These are phyloP conservation scores for Alternaria viburni DNA, from an alignment of 2,329 filamentous ascomycete genomes.

Conservation along the genomic window DNA sequence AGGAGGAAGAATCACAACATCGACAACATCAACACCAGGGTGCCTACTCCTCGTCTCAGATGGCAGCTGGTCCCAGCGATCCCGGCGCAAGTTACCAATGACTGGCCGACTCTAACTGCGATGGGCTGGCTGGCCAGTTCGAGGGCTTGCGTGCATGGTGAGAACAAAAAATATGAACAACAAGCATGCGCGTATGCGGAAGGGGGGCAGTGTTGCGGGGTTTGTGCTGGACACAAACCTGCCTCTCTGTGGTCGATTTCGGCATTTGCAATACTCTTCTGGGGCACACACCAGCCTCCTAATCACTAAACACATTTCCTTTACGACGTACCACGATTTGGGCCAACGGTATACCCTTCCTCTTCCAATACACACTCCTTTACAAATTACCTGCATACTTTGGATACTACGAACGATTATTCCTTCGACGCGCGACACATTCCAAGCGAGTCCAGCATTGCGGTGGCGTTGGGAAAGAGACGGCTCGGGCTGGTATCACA, in stretches of 20 bases:
- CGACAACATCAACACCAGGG: constrained; percentile 31
- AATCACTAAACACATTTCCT: constrained; percentile 29
- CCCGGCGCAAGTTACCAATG: constrained; percentile 42
- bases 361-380: constrained; percentile 19
- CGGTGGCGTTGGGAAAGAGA: constrained; percentile 30
- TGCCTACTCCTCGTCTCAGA: constrained; percentile 41
- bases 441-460: constrained; percentile 17
- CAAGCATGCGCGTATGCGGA: constrained; percentile 8
- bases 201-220: constrained; percentile 10
- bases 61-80: constrained; percentile 41
- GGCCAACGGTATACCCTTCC: constrained; percentile 34
- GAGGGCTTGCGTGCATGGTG: constrained; percentile 36
- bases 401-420: constrained; percentile 5
- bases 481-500: constrained; percentile 21
- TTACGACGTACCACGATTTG: constrained; percentile 41
- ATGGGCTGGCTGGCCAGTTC: constrained; percentile 26
- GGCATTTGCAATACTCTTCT: constrained; percentile 19
- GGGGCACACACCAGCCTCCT: constrained; percentile 28
- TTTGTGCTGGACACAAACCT: constrained; percentile 43
- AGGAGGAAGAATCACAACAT: constrained; percentile 32
- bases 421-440: constrained; percentile 6
- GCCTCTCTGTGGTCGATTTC: background rate
- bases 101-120: constrained; percentile 37
- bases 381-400: constrained; percentile 22
- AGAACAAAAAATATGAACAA: constrained; percentile 11